Evolutionary conservation across 345 rosid species (phyloP).

Genomic region (Xanthoceras sorbifolium): DNA sequence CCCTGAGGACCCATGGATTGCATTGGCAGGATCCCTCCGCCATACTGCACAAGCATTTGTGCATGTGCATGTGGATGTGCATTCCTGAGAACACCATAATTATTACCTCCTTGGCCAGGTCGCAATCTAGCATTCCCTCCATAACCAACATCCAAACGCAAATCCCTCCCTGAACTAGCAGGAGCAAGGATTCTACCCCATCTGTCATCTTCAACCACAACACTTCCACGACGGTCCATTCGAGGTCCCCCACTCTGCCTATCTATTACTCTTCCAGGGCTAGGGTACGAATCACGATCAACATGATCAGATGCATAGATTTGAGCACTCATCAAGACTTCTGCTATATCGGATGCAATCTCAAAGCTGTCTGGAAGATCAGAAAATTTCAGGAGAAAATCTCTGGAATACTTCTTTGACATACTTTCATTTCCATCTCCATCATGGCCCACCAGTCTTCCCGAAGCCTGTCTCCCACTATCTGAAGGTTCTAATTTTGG

Average conservation of each 20-base stretch:
- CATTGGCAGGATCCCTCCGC: constrained; percentile 68
- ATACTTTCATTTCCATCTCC: constrained; percentile 41
- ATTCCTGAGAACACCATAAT: constrained; percentile 69
- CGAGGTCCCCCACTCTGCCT: constrained; percentile 64
- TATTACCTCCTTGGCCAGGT: constrained; percentile 78
- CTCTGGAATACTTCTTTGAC: constrained; percentile 86
- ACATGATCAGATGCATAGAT: constrained; percentile 42
- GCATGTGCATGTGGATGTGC: constrained; percentile 63
- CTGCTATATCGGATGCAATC: constrained; percentile 51
- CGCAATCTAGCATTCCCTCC: constrained; percentile 54
- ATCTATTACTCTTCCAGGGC: constrained; percentile 64
- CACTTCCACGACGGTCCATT: constrained; percentile 72
- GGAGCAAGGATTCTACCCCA: constrained; percentile 61
- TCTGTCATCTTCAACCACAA: constrained; percentile 61
- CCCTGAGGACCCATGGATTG: constrained; percentile 66
- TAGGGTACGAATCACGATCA: constrained; percentile 58
- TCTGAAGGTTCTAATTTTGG: constrained; percentile 67
- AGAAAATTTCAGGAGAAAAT: constrained; percentile 81
- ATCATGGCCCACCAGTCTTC: constrained; percentile 34
- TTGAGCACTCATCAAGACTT: constrained; percentile 36
- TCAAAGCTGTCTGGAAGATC: constrained; percentile 76
- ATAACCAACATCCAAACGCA: constrained; percentile 47
- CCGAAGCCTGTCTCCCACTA: constrained; percentile 26
- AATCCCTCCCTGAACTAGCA: constrained; percentile 55
- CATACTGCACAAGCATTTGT: constrained; percentile 48